A percentile compares a stretch with the other conserved stretches of the same genome.
Evolutionary conservation across 2,329 filamentous ascomycete genomes (phyloP).

Genomic region (Coniochaeta sp.): DNA sequence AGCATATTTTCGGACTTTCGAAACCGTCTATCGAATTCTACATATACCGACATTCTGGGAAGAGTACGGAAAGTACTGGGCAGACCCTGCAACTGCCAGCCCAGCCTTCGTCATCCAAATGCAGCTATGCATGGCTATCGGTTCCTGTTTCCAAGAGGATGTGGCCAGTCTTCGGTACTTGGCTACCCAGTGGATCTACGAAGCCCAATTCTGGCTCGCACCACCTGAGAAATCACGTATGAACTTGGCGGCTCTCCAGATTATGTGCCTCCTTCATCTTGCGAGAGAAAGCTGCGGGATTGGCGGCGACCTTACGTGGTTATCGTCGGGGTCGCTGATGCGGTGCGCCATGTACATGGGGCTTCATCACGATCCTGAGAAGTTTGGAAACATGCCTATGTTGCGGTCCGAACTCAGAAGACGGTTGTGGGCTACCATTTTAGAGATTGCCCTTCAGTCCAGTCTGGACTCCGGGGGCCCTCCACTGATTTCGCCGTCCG

Average conservation of each 20-base stretch:
- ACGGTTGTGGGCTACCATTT: conserved; percentile 47
- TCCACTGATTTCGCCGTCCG: conserved; percentile 35
- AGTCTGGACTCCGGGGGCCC: conserved; percentile 44
- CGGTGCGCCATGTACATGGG: conserved; percentile 51
- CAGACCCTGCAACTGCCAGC: conserved; percentile 29
- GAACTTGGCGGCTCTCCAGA: conserved; percentile 42
- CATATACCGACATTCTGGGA: conserved; percentile 49
- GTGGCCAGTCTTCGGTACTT: conserved; percentile 31
- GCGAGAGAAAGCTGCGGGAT: conserved; percentile 41
- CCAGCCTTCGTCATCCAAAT: conserved; percentile 43
- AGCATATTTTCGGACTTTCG: conserved; percentile 47
- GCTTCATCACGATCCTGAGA: conserved; percentile 47
- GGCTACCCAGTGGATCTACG: conserved; percentile 43
- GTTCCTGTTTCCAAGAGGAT: conserved; percentile 39
- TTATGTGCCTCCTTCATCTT: conserved; percentile 42
- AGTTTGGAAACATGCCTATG: conserved; percentile 38
- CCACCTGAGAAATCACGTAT: conserved; percentile 42
- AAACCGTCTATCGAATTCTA: conserved; percentile 49
- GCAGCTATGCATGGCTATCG: conserved; percentile 47
- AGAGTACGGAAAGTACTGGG: conserved; percentile 46
- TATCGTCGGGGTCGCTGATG: conserved; percentile 41
- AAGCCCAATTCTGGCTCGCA: conserved; percentile 44
- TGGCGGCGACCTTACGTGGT: conserved; percentile 45
- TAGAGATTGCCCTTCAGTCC: conserved; percentile 47
- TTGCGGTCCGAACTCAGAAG: conserved; percentile 47